These are phyloP conservation scores for Scheffersomyces coipomensis DNA, from an alignment of 805 yeast species.

Conservation along the genomic window DNA sequence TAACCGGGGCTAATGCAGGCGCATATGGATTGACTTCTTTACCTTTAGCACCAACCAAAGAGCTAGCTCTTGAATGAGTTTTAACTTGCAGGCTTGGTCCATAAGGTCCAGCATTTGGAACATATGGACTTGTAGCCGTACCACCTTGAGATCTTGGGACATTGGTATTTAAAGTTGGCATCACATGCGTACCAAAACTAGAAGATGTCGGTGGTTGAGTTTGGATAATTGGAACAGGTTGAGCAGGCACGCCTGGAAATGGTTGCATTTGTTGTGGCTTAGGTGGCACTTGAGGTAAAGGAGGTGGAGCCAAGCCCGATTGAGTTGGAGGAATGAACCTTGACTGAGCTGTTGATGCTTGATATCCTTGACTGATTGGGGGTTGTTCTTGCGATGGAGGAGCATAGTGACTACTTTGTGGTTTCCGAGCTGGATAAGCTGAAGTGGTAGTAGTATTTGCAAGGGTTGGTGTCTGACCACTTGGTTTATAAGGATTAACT, in stretches of 20 bases:
- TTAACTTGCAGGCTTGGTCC: constrained; percentile 36
- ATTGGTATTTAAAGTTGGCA: constrained; percentile 21
- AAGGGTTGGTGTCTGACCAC: constrained; percentile 9
- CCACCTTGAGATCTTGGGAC: constrained; percentile 18
- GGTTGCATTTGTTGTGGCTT: constrained; percentile 6
- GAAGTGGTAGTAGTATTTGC: neutral
- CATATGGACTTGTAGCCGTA: constrained; percentile 36
- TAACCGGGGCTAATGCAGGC: constrained; percentile 21
- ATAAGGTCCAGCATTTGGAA: constrained; percentile 44
- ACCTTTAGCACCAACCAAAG: constrained; percentile 38
- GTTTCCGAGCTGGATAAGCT: neutral
- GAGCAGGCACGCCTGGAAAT: constrained; percentile 3
- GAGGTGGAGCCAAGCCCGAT: constrained; percentile 2
- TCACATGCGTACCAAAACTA: no score
- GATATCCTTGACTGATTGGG: neutral
- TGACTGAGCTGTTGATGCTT: constrained; percentile 10
- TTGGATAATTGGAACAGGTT: neutral
- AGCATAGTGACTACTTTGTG: neutral
- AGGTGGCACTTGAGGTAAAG: constrained; percentile 1
- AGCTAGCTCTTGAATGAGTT: constrained; percentile 39
- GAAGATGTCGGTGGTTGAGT: constrained; percentile 3
- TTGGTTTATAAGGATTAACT: constrained; percentile 27
- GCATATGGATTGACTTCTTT: constrained; percentile 43
- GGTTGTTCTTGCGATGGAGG: neutral
- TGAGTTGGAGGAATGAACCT: constrained; percentile 22